Percentiles rank a stretch among this genome's conserved stretches.
Conservation (phyloP, 305 asterid genomes). For the Plantago rigida region DNA sequence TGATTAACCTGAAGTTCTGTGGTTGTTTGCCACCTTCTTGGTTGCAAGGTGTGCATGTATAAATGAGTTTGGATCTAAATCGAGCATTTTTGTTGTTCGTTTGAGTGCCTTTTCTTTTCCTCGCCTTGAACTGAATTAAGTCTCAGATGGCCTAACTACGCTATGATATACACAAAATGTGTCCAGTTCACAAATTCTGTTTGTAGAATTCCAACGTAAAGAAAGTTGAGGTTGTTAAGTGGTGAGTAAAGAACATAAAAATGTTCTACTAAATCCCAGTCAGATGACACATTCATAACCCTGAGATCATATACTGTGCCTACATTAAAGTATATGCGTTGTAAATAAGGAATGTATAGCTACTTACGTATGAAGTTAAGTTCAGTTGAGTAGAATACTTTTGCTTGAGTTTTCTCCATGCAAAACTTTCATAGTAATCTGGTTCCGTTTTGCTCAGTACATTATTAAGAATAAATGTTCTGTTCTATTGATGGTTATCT, state of each 20-base stretch:
- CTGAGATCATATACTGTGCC: not conserved
- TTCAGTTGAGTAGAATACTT: not conserved
- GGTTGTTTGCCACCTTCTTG: too few species aligned
- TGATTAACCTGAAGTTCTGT: too few species aligned
- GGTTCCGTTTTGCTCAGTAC: not conserved
- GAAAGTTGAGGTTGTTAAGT: not conserved
- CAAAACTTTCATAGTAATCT: not conserved
- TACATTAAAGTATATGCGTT: not conserved
- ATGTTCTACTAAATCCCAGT: conserved; percentile 2
- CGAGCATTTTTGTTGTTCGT: too few species aligned
- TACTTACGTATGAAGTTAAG: too few species aligned
- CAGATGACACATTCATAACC: not conserved
- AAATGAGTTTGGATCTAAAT: too few species aligned
- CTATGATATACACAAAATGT: not conserved
- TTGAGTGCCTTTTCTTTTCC: not conserved
- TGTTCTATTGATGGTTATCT: not conserved
- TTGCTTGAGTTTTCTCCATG: not conserved
- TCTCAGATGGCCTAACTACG: not conserved
- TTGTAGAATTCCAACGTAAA: not conserved
- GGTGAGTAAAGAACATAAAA: not conserved
- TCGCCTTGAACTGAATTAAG: not conserved
- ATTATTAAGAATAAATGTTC: not conserved
- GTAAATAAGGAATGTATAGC: too few species aligned
- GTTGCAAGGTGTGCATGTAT: too few species aligned
- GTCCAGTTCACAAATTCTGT: not conserved